These are phyloP conservation scores for Cetraspora pellucida DNA, from an alignment of 192 early-diverging fungal genomes.

Conservation along the genomic window DNA sequence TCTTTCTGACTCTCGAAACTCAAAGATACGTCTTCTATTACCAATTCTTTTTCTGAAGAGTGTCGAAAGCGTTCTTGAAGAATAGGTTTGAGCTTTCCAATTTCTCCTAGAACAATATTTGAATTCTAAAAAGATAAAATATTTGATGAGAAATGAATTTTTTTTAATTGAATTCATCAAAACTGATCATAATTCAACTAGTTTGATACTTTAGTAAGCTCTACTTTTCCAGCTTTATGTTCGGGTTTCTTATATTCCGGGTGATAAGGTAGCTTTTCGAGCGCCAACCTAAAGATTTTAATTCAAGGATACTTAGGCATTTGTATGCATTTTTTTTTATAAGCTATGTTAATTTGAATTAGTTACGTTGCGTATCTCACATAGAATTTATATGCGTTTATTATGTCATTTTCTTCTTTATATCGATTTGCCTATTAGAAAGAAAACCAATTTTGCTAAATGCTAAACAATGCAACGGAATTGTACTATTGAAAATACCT, in stretches of 20 bases:
- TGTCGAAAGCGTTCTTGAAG: background rate
- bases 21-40: background rate
- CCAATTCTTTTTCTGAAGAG: background rate
- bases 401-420: slow-evolving; percentile 14
- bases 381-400: slow-evolving; percentile 22
- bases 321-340: background rate
- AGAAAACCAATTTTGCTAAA: background rate
- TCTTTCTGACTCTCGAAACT: background rate
- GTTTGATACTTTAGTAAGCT: background rate
- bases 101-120: slow-evolving; percentile 19
- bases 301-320: background rate
- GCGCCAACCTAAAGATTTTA: background rate
- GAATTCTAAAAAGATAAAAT: slow-evolving; percentile 7
- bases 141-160: background rate
- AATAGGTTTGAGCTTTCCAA: slow-evolving; percentile 15
- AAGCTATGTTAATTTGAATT: background rate
- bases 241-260: slow-evolving; percentile 11
- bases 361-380: slow-evolving; percentile 25
- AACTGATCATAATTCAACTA: background rate
- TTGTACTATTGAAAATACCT: background rate
- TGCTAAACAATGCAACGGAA: background rate
- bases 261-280: slow-evolving; percentile 16
- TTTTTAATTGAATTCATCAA: background rate
- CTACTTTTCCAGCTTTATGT: background rate
- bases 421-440: background rate